These are phyloP conservation scores for Jatropha curcas DNA, from an alignment of 345 rosid genomes.

Conservation along the genomic window DNA sequence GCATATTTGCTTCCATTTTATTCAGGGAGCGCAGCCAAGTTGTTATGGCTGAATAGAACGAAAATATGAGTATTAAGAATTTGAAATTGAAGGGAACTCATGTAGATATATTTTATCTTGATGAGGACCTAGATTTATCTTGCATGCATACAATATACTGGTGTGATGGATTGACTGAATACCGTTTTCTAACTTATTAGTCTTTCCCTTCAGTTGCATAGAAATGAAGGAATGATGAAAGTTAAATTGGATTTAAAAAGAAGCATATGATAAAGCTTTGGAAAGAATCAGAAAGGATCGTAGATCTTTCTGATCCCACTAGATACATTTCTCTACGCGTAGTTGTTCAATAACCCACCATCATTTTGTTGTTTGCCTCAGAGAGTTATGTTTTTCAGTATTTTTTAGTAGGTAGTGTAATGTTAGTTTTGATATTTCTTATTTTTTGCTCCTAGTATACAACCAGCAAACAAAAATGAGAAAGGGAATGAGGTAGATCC, in stretches of 20 bases:
- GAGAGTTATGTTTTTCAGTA: neutral
- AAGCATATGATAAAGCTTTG: neutral
- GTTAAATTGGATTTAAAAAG: neutral
- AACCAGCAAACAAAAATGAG: slow-evolving; percentile 46
- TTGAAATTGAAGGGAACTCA: no score
- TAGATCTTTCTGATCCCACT: neutral
- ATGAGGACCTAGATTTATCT: no score
- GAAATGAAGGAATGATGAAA: neutral
- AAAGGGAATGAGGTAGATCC: slow-evolving; percentile 52
- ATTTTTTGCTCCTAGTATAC: slow-evolving; percentile 43
- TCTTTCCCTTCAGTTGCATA: neutral
- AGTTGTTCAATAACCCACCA: neutral
- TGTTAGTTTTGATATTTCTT: slow-evolving; percentile 4
- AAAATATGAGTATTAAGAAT: no score
- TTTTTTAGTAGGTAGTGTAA: neutral
- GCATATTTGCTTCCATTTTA: neutral
- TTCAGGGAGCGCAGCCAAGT: no score
- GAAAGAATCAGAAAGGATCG: neutral
- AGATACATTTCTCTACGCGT: neutral
- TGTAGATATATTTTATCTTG: no score
- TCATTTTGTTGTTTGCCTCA: neutral
- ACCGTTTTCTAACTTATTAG: no score
- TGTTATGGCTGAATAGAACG: no score
- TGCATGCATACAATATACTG: no score
- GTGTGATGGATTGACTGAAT: no score